Evolutionary conservation across 2,329 filamentous ascomycete genomes (phyloP).

Genomic region (Diaporthe australafricana): DNA sequence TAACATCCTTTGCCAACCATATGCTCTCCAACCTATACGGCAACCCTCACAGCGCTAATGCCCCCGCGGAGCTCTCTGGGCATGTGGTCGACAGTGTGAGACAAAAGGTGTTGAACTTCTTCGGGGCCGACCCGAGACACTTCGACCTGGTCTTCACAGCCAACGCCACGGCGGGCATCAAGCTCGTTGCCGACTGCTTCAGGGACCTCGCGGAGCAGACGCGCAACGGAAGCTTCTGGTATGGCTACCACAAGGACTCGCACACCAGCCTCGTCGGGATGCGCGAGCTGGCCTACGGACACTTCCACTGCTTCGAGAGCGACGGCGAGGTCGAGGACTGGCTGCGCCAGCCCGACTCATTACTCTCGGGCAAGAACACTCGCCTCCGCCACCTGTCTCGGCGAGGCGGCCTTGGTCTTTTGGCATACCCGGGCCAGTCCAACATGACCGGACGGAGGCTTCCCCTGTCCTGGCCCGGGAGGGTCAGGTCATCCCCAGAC

Average conservation of each 20-base stretch:
- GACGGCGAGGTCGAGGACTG: conserved; percentile 64
- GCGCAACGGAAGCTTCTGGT: conserved; percentile 61
- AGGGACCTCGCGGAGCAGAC: conserved; percentile 63
- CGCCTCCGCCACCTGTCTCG: conserved; percentile 40
- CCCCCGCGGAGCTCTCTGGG: conserved; percentile 68
- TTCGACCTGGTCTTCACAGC: conserved; percentile 80
- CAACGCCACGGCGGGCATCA: conserved; percentile 92
- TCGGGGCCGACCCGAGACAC: conserved; percentile 67
- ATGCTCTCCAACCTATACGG: conserved; percentile 71
- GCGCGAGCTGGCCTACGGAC: conserved; percentile 69
- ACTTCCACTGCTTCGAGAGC: conserved; percentile 68
- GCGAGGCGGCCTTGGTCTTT: conserved; percentile 49
- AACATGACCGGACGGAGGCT: conserved; percentile 76
- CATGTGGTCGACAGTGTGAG: conserved; percentile 68
- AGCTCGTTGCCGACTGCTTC: conserved; percentile 75
- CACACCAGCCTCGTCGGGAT: conserved; percentile 77
- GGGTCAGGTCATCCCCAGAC: conserved; percentile 47
- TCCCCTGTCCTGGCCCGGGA: conserved; percentile 66
- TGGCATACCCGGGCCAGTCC: conserved; percentile 77
- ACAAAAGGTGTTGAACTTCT: conserved; percentile 64
- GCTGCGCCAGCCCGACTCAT: conserved; percentile 45
- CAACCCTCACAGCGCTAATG: conserved; percentile 75
- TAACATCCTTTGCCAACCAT: conserved; percentile 66
- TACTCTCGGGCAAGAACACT: conserved; percentile 37
- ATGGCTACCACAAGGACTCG: conserved; percentile 70